Percentiles rank a stretch among this genome's conserved stretches.
phyloP scores from a whole-genome alignment of 257 asterid genomes.

The Fraxinus quadrangulata region DNA sequence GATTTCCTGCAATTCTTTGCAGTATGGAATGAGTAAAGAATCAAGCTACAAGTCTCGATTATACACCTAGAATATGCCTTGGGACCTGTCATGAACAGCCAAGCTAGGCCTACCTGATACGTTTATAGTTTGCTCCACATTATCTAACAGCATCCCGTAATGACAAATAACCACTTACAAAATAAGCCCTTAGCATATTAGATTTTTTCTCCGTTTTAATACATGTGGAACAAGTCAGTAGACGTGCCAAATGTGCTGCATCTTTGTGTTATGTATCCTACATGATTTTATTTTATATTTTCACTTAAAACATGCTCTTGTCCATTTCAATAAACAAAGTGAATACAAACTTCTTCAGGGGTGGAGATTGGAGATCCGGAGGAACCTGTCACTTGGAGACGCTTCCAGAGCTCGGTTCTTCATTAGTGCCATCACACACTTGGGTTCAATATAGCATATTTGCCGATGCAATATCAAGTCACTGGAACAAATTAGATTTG shows the following conservation, averaged over 20 bases:
- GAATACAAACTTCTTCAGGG: conserved; percentile 41
- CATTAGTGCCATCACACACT: conserved; percentile 63
- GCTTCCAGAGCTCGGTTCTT: conserved; percentile 73
- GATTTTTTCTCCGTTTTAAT: not conserved
- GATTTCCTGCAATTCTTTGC: no score
- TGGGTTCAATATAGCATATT: conserved; percentile 63
- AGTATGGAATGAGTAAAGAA: no score
- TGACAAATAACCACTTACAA: not conserved
- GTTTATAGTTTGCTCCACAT: not conserved
- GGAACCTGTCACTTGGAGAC: conserved; percentile 80
- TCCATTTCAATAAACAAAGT: not conserved
- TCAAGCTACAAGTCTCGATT: no score
- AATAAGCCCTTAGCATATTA: not conserved
- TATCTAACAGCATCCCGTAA: not conserved
- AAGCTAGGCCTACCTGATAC: not conserved
- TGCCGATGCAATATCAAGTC: conserved; percentile 32
- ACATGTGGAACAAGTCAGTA: not conserved
- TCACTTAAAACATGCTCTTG: not conserved
- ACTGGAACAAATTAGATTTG: conserved; percentile 32
- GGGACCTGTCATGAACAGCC: not conserved
- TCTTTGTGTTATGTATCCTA: not conserved
- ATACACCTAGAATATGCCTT: no score
- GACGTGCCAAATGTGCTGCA: not conserved
- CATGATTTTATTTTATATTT: not conserved
- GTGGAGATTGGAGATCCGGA: conserved; percentile 92